These are phyloP conservation scores for Solanum raphanifolium DNA, from an alignment of 257 asterid species.

Conservation along the genomic window DNA sequence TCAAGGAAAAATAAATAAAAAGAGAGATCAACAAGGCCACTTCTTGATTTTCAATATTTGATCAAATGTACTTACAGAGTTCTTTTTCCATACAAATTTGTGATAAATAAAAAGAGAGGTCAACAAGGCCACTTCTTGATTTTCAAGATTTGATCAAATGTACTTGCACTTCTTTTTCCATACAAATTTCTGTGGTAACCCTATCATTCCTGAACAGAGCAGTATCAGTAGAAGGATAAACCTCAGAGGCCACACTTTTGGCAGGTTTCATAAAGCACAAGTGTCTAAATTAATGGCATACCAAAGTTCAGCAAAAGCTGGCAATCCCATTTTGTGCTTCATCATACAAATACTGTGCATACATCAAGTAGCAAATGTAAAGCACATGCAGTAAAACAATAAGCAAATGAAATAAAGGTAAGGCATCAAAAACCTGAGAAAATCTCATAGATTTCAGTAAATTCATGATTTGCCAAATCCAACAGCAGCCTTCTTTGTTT, in stretches of 20 bases:
- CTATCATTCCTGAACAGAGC: neutral
- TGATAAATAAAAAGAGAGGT: neutral
- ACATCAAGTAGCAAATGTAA: neutral
- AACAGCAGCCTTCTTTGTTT: constrained; percentile 44
- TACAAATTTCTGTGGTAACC: neutral
- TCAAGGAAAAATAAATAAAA: neutral
- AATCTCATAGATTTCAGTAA: neutral
- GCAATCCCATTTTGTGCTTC: neutral
- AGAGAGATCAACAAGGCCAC: neutral
- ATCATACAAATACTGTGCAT: neutral
- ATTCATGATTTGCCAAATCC: constrained; percentile 77
- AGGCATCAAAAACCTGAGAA: neutral
- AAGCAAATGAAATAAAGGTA: neutral
- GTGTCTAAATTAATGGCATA: neutral
- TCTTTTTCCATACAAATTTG: neutral
- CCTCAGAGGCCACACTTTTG: neutral
- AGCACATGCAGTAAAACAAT: constrained; percentile 3
- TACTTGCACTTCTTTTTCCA: neutral
- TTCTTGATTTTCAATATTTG: neutral
- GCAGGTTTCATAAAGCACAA: neutral
- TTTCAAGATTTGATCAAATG: neutral
- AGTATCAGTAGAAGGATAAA: neutral
- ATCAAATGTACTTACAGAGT: neutral
- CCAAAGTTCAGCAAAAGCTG: neutral
- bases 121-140: neutral